These are phyloP conservation scores for Kurtzmaniella natalensis DNA, from an alignment of 1,139 yeast species.

Conservation along the genomic window DNA sequence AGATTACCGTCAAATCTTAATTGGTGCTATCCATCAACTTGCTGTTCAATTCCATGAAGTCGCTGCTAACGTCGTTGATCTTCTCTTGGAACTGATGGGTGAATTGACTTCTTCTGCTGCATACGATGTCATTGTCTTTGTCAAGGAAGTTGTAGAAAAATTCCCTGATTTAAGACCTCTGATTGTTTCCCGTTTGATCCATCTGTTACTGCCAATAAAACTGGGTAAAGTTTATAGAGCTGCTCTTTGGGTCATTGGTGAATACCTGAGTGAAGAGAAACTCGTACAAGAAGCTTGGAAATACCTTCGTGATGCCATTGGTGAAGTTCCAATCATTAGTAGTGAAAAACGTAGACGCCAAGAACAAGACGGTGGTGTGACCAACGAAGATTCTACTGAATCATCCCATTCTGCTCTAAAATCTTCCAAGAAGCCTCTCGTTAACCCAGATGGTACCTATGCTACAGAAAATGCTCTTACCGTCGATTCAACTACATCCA, in stretches of 20 bases:
- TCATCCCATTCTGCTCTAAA: conserved; percentile 21
- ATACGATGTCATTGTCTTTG: conserved; percentile 79
- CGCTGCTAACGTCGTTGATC: conserved; percentile 85
- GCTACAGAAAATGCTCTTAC: conserved; percentile 92
- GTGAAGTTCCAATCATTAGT: conserved; percentile 86
- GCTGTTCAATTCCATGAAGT: conserved; percentile 89
- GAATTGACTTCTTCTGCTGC: conserved; percentile 87
- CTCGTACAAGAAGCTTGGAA: conserved; percentile 86
- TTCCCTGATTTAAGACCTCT: conserved; percentile 75
- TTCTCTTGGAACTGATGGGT: conserved; percentile 79
- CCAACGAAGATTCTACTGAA: conserved; percentile 24
- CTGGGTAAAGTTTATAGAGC: conserved; percentile 93
- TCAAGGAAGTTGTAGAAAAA: conserved; percentile 90
- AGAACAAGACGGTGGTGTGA: conserved; percentile 27
- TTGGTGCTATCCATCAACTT: conserved; percentile 83
- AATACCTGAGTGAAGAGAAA: conserved; percentile 69
- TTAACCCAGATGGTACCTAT: conserved; percentile 96
- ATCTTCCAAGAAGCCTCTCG: conserved; percentile 50
- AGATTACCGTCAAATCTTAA: conserved; percentile 86
- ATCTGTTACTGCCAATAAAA: conserved; percentile 61
- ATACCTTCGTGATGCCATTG: conserved; percentile 75
- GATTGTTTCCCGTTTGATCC: conserved; percentile 62
- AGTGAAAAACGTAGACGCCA: conserved; percentile 54
- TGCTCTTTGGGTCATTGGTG: conserved; percentile 94
- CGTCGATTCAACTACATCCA: conserved; percentile 29